Base-by-base conservation (phyloP, 2,329 filamentous ascomycete species). In the Fusarium acutatum region DNA sequence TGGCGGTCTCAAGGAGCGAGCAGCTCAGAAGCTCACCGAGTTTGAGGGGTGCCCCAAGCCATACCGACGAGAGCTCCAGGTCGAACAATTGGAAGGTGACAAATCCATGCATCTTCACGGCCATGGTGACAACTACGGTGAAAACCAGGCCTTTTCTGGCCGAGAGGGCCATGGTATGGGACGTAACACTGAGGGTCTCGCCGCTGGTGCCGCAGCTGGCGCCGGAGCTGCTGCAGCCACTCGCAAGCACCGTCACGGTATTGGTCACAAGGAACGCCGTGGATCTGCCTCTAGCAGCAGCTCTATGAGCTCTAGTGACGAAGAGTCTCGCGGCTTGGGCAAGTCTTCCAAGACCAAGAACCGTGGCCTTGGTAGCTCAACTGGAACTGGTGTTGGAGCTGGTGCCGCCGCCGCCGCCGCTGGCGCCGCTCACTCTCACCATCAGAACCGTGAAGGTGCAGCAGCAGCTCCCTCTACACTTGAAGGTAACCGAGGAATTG, bases 11-110 rank as follows among this genome's bases (percentile, higher is more conserved):
- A 80, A 81, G 17, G 88, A 90, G 6, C 84, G 87, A 40, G 86
- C 88, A 46, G 85, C 89, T 77, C 86, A 87, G 22, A 76, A 78
- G 47, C 85, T 88, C 53, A 88, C 90, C 57, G 87, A 88, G 41
- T 92, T 91, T 67, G 86, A 88, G 46, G 91, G 91, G 17, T 90
- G 91, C 71, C 90, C 90, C 9, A 85, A 86, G 53, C 68, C 68
- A 6, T 74, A 72, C 28, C 54, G 62, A 11, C 38, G 46, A 43
- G 60, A 61, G 7, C 50, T 72, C 2, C 67, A 68, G 37, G 32
- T 17, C 4, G 68, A 77, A 50, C 71, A 65, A 13, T 60, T 61
- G 4, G 67, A 64, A 13, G 67, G 62, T n/a, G 75, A 75, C 5
- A 73, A 56, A 56, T 59, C 41, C 18, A 69, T 76, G 66, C 74